Conservation (phyloP, 176 grass and related monocot species). For the Aegilops sharonensis region DNA sequence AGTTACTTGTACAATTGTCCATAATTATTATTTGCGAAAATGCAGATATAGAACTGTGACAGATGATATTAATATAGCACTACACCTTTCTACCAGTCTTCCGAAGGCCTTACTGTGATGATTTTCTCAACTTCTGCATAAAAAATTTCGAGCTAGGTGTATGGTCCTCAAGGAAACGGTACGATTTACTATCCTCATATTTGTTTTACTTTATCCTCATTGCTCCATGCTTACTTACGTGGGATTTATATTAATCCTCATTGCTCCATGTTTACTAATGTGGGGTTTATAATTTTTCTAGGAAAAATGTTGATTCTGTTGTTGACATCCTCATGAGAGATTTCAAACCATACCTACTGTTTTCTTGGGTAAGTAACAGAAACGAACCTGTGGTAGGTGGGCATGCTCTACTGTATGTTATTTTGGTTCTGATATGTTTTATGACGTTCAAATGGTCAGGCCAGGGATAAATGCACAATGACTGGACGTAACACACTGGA, state of each 20-base stretch:
- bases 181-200: slow-evolving; percentile 9
- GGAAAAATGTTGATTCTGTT: slow-evolving; percentile 53
- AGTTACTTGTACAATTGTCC: slow-evolving; percentile 11
- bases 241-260: not conserved
- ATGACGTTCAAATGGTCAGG: slow-evolving; percentile 40
- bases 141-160: slow-evolving; percentile 66
- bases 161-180: slow-evolving; percentile 86
- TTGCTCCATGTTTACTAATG: slow-evolving; percentile 29
- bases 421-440: slow-evolving; percentile 37
- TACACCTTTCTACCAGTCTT: slow-evolving; percentile 54
- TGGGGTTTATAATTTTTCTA: slow-evolving; percentile 43
- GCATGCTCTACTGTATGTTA: slow-evolving; percentile 2
- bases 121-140: slow-evolving; percentile 77
- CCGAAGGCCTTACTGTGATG: slow-evolving; percentile 65
- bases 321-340: slow-evolving; percentile 58
- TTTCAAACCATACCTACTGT: slow-evolving; percentile 58
- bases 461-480: slow-evolving; percentile 78
- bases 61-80: slow-evolving; percentile 27
- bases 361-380: slow-evolving; percentile 76
- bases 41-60: not conserved
- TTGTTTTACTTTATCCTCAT: slow-evolving; percentile 23
- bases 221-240: no score
- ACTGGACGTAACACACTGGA: slow-evolving; percentile 69
- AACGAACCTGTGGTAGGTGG: not conserved
- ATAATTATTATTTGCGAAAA: slow-evolving; percentile 26